Evolutionary conservation across 768 basidiomycete genomes (phyloP), one percentile per base, ranked within the genome.

Genomic region (Mycena pura): DNA sequence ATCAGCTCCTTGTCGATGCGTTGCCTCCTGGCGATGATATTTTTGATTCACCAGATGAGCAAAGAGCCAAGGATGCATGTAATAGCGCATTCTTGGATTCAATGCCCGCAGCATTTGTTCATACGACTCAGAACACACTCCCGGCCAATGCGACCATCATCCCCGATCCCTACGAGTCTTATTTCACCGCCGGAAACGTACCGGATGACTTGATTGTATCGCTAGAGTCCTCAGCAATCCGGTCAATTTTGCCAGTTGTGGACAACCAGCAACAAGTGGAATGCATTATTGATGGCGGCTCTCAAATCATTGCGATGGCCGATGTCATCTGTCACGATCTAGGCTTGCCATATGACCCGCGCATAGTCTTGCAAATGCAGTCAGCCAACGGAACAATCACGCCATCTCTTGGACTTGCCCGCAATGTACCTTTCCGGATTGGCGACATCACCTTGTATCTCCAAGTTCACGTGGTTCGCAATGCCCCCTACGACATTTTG

Each of bases 261-360:
- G 50, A 52, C n/a, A 52, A 52, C 17, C 50, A 39, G 17, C 31
- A 52, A 28, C 10, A 19, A 1, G 38, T 52, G 3, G 61, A 66
- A 4, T 64, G 57, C 21, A 69, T 69, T 31, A 27, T 68, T 24
- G 68, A 71, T 51, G 61, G 57, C 22, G 68, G 70, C 13, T 68
- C 62, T 1, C 54, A 66, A 6, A 67, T 71, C 17, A 36, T 68
- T n/a, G 47, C 65, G 0, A 71, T 71, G 68, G 65, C 68, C 0
- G 67, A 69, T 25, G 57, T 40, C 3, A 51, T 70, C 17, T 60
- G 54, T 10, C 60, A 63, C 36, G 27, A 60, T 5, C 40, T 55
- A 5, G 41, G 17, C 2, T 31, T 55, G n/a, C 9, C 41, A 1
- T 55, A 46, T 10, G 53, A 55, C 32, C 53, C 53, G 2, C 19